Percentiles rank a stretch among this genome's conserved stretches.
Conservation (phyloP, 2,329 filamentous ascomycete genomes). For the Aureobasidium sp. region DNA sequence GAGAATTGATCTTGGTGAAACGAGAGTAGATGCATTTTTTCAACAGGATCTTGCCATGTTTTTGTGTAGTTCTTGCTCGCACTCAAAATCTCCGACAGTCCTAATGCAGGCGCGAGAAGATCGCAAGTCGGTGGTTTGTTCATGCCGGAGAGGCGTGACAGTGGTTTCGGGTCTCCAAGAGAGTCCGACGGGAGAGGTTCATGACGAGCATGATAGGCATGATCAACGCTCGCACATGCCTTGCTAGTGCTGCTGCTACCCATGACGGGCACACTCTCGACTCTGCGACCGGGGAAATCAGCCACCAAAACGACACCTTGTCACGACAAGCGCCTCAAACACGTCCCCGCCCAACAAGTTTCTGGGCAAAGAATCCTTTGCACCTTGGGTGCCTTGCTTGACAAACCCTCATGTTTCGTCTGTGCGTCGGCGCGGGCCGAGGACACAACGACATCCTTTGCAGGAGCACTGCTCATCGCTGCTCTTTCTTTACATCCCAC, state of each 20-base stretch:
- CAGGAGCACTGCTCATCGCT: background rate
- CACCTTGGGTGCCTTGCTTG: background rate
- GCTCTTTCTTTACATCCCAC: background rate
- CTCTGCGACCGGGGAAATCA: conserved; percentile 4
- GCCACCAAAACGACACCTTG: background rate
- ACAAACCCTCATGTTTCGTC: background rate
- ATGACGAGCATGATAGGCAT: conserved; percentile 12
- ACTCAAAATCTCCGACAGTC: conserved; percentile 2
- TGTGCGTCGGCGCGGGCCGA: conserved; percentile 13
- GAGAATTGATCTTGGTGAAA: conserved; percentile 8
- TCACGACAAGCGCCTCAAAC: background rate
- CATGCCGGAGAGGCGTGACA: conserved; percentile 7
- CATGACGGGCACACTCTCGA: conserved; percentile 10
- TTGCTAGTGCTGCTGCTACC: conserved; percentile 2
- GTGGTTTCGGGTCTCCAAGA: conserved; percentile 13
- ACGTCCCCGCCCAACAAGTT: background rate
- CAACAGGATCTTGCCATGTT: conserved; percentile 3
- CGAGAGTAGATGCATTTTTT: conserved; percentile 6
- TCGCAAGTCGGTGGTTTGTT: conserved; percentile 10
- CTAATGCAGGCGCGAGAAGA: background rate
- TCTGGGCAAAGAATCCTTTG: background rate
- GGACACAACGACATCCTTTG: background rate
- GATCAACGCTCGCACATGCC: background rate
- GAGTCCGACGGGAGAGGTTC: conserved; percentile 7
- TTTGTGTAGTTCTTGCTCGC: conserved; percentile 8